These are phyloP conservation scores for Elsinoe perseae DNA, from an alignment of 2,329 filamentous ascomycete species.

Conservation along the genomic window DNA sequence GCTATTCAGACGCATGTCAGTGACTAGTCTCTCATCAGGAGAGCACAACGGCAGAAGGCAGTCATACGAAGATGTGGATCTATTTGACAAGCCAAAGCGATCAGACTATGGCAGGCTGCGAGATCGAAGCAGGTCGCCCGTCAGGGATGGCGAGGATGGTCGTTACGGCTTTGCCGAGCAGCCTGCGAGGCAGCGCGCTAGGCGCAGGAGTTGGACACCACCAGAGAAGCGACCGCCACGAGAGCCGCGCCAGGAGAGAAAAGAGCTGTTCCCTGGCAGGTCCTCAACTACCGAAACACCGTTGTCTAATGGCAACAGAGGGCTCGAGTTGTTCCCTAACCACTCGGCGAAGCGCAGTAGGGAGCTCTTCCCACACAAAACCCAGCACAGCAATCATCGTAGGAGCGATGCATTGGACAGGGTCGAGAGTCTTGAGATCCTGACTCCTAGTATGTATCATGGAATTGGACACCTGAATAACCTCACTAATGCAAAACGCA, in stretches of 20 bases:
- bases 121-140: conserved; percentile 54
- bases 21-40: conserved; percentile 19
- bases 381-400: conserved; percentile 34
- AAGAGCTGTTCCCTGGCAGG: conserved; percentile 8
- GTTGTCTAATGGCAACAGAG: conserved; percentile 10
- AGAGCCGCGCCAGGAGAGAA: conserved; percentile 15
- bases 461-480: conserved; percentile 19
- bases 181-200: conserved; percentile 36
- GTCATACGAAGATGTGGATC: conserved; percentile 23
- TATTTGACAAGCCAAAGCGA: conserved; percentile 25
- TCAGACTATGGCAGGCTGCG: conserved; percentile 40
- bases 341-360: conserved; percentile 26
- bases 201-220: conserved; percentile 37
- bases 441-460: conserved; percentile 3
- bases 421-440: conserved; percentile 21
- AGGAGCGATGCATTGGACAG: conserved; percentile 37
- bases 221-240: conserved; percentile 18
- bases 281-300: conserved; percentile 1
- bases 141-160: conserved; percentile 43
- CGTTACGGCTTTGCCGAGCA: conserved; percentile 44
- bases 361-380: conserved; percentile 36
- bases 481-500: not conserved
- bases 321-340: conserved; percentile 14
- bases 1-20: conserved; percentile 24
- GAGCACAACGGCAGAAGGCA: conserved; percentile 19